Percentiles rank a stretch among this genome's conserved stretches.
phyloP scores from a whole-genome alignment of 1,139 yeast species.

The Taphrina confusa region DNA sequence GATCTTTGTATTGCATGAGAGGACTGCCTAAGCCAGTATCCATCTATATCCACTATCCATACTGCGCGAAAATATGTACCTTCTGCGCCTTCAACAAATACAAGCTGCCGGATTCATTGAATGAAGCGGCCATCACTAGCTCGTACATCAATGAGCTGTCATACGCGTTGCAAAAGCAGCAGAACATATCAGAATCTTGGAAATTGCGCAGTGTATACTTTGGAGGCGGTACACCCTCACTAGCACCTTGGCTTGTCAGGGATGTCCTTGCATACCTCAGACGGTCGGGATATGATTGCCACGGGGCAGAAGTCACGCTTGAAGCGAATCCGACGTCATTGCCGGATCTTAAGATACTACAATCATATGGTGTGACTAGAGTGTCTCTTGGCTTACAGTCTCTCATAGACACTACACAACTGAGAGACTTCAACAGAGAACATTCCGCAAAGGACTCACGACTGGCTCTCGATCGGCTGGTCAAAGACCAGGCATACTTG shows the following conservation, averaged over 20 bases:
- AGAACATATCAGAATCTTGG: background rate
- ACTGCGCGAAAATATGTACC: slow-evolving; percentile 30
- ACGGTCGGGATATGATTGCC: background rate
- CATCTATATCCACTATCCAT: slow-evolving; percentile 32
- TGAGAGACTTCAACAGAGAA: slow-evolving; percentile 16
- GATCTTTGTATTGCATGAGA: background rate
- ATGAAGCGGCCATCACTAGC: background rate
- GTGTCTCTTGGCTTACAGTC: slow-evolving; percentile 31
- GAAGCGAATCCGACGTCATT: slow-evolving; percentile 34
- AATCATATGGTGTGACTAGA: slow-evolving; percentile 17
- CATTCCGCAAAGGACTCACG: slow-evolving; percentile 12
- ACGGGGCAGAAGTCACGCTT: slow-evolving; percentile 17
- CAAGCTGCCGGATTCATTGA: background rate
- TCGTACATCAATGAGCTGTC: slow-evolving; percentile 9
- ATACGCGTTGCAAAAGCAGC: background rate
- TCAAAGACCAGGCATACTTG: background rate
- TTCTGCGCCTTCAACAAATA: slow-evolving; percentile 34
- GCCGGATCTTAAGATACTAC: slow-evolving; percentile 5
- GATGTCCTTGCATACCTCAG: slow-evolving; percentile 5
- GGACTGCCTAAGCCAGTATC: background rate
- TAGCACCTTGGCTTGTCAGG: slow-evolving; percentile 16
- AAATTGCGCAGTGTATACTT: slow-evolving; percentile 24
- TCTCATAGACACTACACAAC: background rate
- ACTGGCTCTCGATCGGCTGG: slow-evolving; percentile 20
- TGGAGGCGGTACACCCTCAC: slow-evolving; percentile 34